Conservation (phyloP, 2,329 filamentous ascomycete genomes). For the Fulvia fulva region DNA sequence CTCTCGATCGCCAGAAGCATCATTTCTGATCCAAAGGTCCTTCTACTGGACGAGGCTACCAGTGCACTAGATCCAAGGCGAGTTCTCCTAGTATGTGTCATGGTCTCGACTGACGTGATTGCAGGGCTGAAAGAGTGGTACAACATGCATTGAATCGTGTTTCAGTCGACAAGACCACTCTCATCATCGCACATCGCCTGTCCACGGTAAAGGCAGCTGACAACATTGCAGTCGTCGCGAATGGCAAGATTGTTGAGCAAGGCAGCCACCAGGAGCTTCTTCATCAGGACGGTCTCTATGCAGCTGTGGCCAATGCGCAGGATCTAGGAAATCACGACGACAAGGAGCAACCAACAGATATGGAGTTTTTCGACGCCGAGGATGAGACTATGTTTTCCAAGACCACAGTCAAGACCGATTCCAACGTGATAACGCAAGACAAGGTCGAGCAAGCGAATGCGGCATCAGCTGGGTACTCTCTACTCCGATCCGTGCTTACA, state of each 20-base stretch:
- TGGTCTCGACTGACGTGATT: no score
- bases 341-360: no score
- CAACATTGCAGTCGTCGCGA: slow-evolving; percentile 42
- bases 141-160: slow-evolving; percentile 33
- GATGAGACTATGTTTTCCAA: slow-evolving; percentile 16
- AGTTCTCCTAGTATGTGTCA: no score
- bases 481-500: background rate
- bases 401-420: slow-evolving; percentile 9
- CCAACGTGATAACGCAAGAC: background rate
- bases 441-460: background rate
- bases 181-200: slow-evolving; percentile 43
- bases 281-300: slow-evolving; percentile 35
- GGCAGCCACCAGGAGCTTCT: slow-evolving; percentile 40
- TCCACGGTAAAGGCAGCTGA: slow-evolving; percentile 41
- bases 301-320: slow-evolving; percentile 43
- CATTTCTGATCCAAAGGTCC: slow-evolving; percentile 30
- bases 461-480: background rate
- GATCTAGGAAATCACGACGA: no score
- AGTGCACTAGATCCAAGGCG: slow-evolving; percentile 34
- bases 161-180: slow-evolving; percentile 28
- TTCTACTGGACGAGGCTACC: slow-evolving; percentile 36
- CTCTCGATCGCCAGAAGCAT: slow-evolving; percentile 35
- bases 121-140: slow-evolving; percentile 31
- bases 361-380: slow-evolving; percentile 8
- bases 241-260: slow-evolving; percentile 43